Evolutionary conservation across 2,329 filamentous ascomycete species (phyloP).

Genomic region (Xylaria hypoxylon): DNA sequence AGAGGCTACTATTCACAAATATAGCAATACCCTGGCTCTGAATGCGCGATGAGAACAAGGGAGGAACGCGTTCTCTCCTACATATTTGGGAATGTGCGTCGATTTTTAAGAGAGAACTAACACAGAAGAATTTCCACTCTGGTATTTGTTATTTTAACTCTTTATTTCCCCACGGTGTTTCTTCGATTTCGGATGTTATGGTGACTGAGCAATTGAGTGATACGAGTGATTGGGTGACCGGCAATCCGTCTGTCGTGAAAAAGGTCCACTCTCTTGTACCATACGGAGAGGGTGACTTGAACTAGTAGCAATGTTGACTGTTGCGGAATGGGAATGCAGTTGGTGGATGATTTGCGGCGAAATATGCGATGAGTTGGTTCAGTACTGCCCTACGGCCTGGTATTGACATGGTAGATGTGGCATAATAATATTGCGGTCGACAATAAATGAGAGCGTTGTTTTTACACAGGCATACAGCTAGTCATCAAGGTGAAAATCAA

Average conservation of each 20-base stretch:
- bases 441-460: conserved; percentile 25
- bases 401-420: neutral
- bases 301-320: neutral
- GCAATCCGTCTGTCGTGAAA: neutral
- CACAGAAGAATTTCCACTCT: conserved; percentile 7
- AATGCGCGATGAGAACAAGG: neutral
- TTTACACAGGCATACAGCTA: neutral
- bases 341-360: neutral
- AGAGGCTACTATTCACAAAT: neutral
- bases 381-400: neutral
- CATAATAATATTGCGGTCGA: conserved; percentile 1
- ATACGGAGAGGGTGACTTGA: neutral
- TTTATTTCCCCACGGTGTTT: neutral
- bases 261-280: conserved; percentile 9
- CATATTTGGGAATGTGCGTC: conserved; percentile 1
- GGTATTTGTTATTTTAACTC: neutral
- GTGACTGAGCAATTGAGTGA: conserved; percentile 9
- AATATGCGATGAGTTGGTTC: conserved; percentile 21
- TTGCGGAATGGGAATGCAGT: neutral
- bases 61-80: neutral
- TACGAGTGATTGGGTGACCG: conserved; percentile 12
- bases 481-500: neutral
- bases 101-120: conserved; percentile 2
- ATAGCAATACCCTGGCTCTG: neutral
- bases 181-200: conserved; percentile 6